Base-by-base conservation (phyloP, 108 stramenopile genomes). In the Nitzschia sp. region DNA sequence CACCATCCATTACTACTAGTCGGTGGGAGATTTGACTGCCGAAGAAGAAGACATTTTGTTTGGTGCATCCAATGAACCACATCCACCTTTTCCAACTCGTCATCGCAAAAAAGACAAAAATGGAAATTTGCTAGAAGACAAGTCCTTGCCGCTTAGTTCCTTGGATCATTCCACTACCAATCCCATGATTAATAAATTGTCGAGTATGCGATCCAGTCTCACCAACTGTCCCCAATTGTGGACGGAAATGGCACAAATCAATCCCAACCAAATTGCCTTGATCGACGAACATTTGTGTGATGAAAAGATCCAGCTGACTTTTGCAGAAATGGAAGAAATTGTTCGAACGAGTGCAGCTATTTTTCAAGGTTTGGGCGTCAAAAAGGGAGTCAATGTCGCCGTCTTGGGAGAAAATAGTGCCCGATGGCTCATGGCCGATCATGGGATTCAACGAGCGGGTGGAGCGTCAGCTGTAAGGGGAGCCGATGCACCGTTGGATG, bases 401-500 rank as follows among this genome's bases (percentile, higher is more conserved):
- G 68, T 95, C 28, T 70, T 95, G 67, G 94, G 84, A 1, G 94
- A 95, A 76, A 95, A 95, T 68, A 90, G 90, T 28, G 94, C 91
- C 9, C 71, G 69, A 46, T 95, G 94, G 94, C 77, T 95, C 18
- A 74, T 92, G 56, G 82, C 77, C 2, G 94, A 95, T 82, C 94
- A 95, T 67, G 90, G 87, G 4, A 84, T 95, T 57, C 91, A 93
- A 74, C 51, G 77, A 24, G 82, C 84, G 5, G 91, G 91, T 17
- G 94, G 87, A 6, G 84, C 77, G 11, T 85, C 86, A 18, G 91
- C 94, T n/a, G 94, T 95, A 13, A 80, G 94, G 38, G 94, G 94
- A 32, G 91, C 94, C 2, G 94, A 95, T 77, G 94, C 94, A 0
- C 90, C 91, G 0, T 29, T 82, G 23, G 91, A 91, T 29, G 94